These are phyloP conservation scores for Exophiala calicioides DNA, from an alignment of 2,329 filamentous ascomycete genomes.

Conservation along the genomic window DNA sequence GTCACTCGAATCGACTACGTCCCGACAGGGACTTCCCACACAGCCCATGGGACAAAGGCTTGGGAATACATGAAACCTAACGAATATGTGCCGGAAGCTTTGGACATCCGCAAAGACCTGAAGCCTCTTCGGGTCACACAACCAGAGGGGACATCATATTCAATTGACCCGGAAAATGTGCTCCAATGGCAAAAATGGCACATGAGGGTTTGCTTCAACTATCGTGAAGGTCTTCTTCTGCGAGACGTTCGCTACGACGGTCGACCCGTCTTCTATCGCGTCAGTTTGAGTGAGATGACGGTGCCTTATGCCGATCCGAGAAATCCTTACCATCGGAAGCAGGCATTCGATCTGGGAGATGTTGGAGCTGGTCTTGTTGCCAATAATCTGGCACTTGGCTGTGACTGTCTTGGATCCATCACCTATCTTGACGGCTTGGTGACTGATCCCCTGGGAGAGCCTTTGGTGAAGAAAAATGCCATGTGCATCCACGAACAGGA, in stretches of 20 bases:
- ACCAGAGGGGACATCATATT: neutral
- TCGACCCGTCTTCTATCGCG: slow-evolving; percentile 65
- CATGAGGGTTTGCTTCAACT: slow-evolving; percentile 66
- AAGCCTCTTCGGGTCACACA: neutral
- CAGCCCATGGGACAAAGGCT: too few species aligned
- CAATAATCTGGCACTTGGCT: slow-evolving; percentile 68
- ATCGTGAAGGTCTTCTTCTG: slow-evolving; percentile 68
- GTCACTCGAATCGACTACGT: too few species aligned
- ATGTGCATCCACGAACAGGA: slow-evolving; percentile 72
- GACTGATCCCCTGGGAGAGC: slow-evolving; percentile 56
- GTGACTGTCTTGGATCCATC: slow-evolving; percentile 68
- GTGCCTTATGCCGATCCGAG: slow-evolving; percentile 69
- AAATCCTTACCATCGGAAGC: slow-evolving; percentile 66
- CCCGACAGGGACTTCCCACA: too few species aligned
- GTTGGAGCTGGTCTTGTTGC: slow-evolving; percentile 66
- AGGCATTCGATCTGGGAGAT: slow-evolving; percentile 72
- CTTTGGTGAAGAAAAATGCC: slow-evolving; percentile 56
- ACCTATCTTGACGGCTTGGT: slow-evolving; percentile 64
- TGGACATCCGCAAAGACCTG: neutral
- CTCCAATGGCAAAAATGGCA: slow-evolving; percentile 38
- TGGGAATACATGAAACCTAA: neutral
- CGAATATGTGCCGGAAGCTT: neutral
- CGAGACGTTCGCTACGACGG: slow-evolving; percentile 70
- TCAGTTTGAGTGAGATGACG: slow-evolving; percentile 69
- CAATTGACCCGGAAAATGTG: neutral